Base-by-base conservation (phyloP, 1,139 yeast genomes). In the Pichia sp. region DNA sequence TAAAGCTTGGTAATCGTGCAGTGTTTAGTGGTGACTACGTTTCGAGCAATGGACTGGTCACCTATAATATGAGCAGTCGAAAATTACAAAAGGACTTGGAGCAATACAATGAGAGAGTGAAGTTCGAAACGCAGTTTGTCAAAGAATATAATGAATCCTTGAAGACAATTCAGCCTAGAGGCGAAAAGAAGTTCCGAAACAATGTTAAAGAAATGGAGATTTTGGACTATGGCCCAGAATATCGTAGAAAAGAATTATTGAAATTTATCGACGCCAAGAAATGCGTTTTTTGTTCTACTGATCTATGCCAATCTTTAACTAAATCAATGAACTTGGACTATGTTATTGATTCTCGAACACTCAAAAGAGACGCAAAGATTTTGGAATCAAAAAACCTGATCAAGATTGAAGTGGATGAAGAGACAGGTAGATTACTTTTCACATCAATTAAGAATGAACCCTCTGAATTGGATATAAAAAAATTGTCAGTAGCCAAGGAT, bases 301-400 rank as follows among this genome's bases (percentile, higher is more conserved):
- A 60, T 16, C 59, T 75, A 27, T 58, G 69, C 40, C 60, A 71
- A 27, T 45, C 50, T 9, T 50, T 76, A 23, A 76, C 75, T 42
- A 56, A 59, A 39, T 47, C 55, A 16, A 54, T 75, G 41, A 66
- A 66, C 3, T 60, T 58, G 28, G 55, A 62, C 2, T 71, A 76
- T 10, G 47, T 54, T 0, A 70, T 77, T 3, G 82, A 76, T 54
- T 62, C 65, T 45, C 71, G 70, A 47, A 77, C 82, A 0, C 47
- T 75, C 6, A 65, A 67, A 1, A 64, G 76, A 41, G 81, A 76
- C 54, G 66, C 73, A 1, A 31, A 26, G 1, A 7, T 26, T 7
- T 45, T 60, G 33, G 50, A 56, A 50, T 34, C 58, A 54, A 47
- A 62, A 55, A 60, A 67, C 40, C 27, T 43, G 33, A 36, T 48